Base-by-base conservation (phyloP, 1,139 yeast genomes). In the Suhomyces taliae region DNA sequence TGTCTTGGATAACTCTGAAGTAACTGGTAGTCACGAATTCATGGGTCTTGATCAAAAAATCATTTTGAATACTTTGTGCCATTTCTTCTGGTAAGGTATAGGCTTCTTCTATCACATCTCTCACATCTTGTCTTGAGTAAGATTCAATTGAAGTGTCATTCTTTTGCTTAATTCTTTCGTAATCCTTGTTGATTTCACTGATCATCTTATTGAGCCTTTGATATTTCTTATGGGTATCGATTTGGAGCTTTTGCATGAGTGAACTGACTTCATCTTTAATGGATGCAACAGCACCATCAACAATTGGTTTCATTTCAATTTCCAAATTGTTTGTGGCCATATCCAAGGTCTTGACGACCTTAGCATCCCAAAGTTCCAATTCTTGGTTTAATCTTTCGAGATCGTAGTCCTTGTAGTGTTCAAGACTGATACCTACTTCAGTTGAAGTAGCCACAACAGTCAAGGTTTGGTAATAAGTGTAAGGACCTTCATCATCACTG, bases 91-190 rank as follows among this genome's bases (percentile, higher is more conserved):
- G 69, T 3, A 57, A 58, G 15, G 71, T 69, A 12, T 77, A 71
- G 11, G 74, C 59, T 2, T 54, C 60, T 15, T 70, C 67, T 38
- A 84, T 70, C n/a, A 65, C 59, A 48, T 79, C 84, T 59, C 90
- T 72, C 60, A 82, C 72, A 45, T 76, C 79, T 58, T 85, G 83
- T 58, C 91, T 72, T 0, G 83, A 65, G 15, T 85, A 74, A 2
- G 54, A 36, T 40, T 58, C 59, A 31, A 66, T 62, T 9, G 44
- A 33, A 12, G 62, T 57, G 46, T 69, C 65, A 19, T 73, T 74
- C 14, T 70, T 65, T 33, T 63, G 70, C 47, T 75, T 67, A 43
- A 78, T 74, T n/a, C 64, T 50, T 39, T 73, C 78, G 37, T 69
- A 67, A 46, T 76, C 78, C 52, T 79, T 76, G 57, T 82, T 76